Base-by-base conservation (phyloP, 192 early-diverging fungal species). In the Backusella psychrophila region DNA sequence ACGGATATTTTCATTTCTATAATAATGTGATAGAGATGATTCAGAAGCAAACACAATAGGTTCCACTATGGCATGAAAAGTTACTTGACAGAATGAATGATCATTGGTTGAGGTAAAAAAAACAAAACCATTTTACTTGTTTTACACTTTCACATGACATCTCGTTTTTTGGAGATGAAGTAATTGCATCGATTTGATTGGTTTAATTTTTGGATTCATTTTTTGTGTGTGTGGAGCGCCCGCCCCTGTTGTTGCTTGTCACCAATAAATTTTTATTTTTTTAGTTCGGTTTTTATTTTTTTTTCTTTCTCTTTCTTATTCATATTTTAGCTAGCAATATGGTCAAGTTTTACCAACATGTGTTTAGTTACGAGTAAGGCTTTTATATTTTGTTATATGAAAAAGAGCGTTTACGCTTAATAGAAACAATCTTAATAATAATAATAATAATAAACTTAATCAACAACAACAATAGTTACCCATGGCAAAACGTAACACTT, bases 311-410 rank as follows among this genome's bases (percentile, higher is more conserved):
- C 23, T 72, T 39, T 77, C n/a, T 23, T 49, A 66, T 34, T 36
- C 36, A 23, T 41, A 69, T 65, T 35, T n/a, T 7, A 39, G 26
- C 52, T 56, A 59, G 17, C 35, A 81, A 69, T 78, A 96, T 94
- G 93, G 93, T 94, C 79, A 94, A 93, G 75, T 93, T 96, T 76
- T 96, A 90, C 77, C 90, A 94, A 71, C 91, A 93, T 68, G 91
- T 86, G 17, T 90, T 88, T 74, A 84, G 85, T 23, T 96, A 91
- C 77, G 91, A 94, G 85, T 88, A 85, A 80, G 91, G 91, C 79
- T 38, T 78, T 59, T 66, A 4, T 33, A 26, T 66, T 6, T 53
- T 31, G 67, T 23, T 33, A 44, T 71, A 21, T 38, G 6, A 39
- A 17, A n/a, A 26, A 33, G 15, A 42, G 38, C 9, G 38, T 11